Evolutionary conservation across 768 basidiomycete genomes (phyloP).

Genomic region (Rhizopogon sp.): DNA sequence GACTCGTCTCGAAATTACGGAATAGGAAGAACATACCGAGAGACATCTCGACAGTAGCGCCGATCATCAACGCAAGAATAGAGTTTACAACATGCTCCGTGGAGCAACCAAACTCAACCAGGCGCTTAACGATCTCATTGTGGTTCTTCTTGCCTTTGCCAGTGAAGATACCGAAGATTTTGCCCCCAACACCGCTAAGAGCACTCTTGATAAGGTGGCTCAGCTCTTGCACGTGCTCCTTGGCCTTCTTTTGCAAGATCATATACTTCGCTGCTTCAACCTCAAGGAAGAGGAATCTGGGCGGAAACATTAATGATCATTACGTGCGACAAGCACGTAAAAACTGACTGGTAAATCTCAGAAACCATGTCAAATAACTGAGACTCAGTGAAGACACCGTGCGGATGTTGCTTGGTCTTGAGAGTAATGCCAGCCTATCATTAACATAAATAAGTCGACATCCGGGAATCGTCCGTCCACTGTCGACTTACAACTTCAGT

Average conservation of each 20-base stretch:
- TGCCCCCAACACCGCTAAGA: slow-evolving; percentile 37
- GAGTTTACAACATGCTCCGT: slow-evolving; percentile 63
- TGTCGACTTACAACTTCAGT: slow-evolving; percentile 52
- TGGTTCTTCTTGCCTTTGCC: slow-evolving; percentile 38
- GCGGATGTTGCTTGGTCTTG: slow-evolving; percentile 46
- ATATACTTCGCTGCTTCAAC: slow-evolving; percentile 55
- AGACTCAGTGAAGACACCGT: slow-evolving; percentile 58
- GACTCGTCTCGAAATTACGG: background rate
- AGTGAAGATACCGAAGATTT: slow-evolving; percentile 41
- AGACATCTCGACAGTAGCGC: slow-evolving; percentile 61
- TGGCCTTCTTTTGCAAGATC: slow-evolving; percentile 47
- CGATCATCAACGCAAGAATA: slow-evolving; percentile 66
- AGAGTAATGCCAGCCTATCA: slow-evolving; percentile 66
- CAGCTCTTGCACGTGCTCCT: slow-evolving; percentile 48
- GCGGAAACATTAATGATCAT: background rate
- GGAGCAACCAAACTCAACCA: slow-evolving; percentile 51
- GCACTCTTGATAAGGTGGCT: slow-evolving; percentile 50
- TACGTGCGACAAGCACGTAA: too few relatives aligned
- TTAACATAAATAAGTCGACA: slow-evolving; percentile 3
- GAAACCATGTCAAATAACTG: slow-evolving; percentile 61
- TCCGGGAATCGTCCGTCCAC: background rate
- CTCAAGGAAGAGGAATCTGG: slow-evolving; percentile 74
- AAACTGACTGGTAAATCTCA: slow-evolving; percentile 61
- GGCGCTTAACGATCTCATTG: slow-evolving; percentile 49
- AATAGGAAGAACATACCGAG: slow-evolving; percentile 40